Conservation (phyloP, 805 yeast species). For the Saccharomycopsis capsularis region DNA sequence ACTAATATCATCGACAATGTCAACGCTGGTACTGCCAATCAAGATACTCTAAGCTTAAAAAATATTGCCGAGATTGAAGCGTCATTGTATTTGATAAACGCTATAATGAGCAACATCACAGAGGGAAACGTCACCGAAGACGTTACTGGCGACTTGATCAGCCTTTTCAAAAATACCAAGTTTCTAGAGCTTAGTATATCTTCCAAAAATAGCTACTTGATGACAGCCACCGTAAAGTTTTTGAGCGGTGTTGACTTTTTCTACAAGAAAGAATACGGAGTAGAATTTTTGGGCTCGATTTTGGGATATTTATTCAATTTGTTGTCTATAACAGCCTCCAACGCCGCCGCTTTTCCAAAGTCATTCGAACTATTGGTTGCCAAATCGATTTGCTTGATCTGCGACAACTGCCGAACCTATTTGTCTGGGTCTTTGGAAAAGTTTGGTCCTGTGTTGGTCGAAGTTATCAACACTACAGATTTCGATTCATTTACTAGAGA, state of each 20-base stretch:
- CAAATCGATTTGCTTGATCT: slow-evolving; percentile 48
- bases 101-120: slow-evolving; percentile 47
- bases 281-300: slow-evolving; percentile 39
- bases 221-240: slow-evolving; percentile 47
- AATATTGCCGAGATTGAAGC: slow-evolving; percentile 39
- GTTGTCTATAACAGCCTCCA: slow-evolving; percentile 25
- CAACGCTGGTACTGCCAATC: slow-evolving; percentile 14
- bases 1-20: slow-evolving; percentile 30
- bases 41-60: too few relatives aligned
- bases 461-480: slow-evolving; percentile 36
- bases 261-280: slow-evolving; percentile 43
- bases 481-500: slow-evolving; percentile 46
- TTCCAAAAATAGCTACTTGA: slow-evolving; percentile 27
- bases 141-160: not conserved
- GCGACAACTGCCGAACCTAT: slow-evolving; percentile 44
- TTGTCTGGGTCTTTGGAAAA: slow-evolving; percentile 38
- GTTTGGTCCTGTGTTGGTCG: slow-evolving; percentile 41
- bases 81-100: slow-evolving; percentile 50
- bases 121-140: not conserved
- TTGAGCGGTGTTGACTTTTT: slow-evolving; percentile 56
- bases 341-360: not conserved
- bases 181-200: slow-evolving; percentile 25
- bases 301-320: slow-evolving; percentile 49
- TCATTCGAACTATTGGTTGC: slow-evolving; percentile 9
- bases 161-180: slow-evolving; percentile 25